These are phyloP conservation scores for Trichosporon sp. DNA, from an alignment of 1,284 basidiomycete genomes.

Conservation along the genomic window DNA sequence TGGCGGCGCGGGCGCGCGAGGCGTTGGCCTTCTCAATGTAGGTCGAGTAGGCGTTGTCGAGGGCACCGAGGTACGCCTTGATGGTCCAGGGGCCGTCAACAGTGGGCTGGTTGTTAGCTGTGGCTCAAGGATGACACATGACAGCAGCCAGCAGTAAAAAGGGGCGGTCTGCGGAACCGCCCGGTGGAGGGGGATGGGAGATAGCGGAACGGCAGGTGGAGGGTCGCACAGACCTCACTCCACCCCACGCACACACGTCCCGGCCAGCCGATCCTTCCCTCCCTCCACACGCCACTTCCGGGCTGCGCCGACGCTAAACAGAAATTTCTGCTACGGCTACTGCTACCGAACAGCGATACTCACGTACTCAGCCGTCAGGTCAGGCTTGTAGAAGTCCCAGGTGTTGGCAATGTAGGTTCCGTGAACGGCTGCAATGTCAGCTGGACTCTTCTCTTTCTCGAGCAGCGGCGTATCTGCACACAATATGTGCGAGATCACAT, in stretches of 20 bases:
- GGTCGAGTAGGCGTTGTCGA: conserved; percentile 82
- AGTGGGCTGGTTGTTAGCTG: conserved; percentile 60
- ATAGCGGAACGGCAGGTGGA: neutral
- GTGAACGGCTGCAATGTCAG: conserved; percentile 67
- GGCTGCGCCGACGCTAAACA: neutral
- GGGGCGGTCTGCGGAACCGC: too few species aligned
- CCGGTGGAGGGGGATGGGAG: too few species aligned
- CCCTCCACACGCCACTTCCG: neutral
- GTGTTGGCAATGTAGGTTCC: conserved; percentile 97
- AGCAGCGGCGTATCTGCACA: too few species aligned
- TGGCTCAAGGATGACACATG: conserved; percentile 15
- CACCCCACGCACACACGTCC: too few species aligned
- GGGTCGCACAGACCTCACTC: neutral
- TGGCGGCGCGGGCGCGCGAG: conserved; percentile 46
- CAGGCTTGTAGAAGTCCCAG: conserved; percentile 97
- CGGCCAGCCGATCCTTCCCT: neutral
- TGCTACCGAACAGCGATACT: too few species aligned
- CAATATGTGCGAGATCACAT: neutral
- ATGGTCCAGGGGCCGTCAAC: conserved; percentile 97
- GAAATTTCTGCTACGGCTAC: too few species aligned
- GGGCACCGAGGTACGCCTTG: conserved; percentile 87
- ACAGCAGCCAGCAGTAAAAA: neutral
- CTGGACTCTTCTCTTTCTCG: neutral
- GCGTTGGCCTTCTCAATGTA: conserved; percentile 79
- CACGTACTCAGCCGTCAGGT: conserved; percentile 56